phyloP scores from a whole-genome alignment of 768 basidiomycete species.

The Floccularia luteovirens region DNA sequence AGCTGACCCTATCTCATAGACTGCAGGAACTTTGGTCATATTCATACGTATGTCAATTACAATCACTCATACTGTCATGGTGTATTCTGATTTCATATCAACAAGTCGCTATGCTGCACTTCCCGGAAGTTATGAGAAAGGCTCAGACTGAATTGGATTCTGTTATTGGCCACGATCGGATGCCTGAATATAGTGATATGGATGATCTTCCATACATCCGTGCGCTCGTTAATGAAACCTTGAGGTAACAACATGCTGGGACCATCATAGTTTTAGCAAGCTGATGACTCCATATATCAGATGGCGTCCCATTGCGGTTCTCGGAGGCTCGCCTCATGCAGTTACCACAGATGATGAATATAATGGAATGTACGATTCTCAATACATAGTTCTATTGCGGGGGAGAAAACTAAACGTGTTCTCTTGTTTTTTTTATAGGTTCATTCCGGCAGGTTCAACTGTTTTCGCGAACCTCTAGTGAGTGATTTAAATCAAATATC shows the following conservation, averaged over 20 bases:
- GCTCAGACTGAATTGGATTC: constrained; percentile 32
- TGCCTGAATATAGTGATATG: constrained; percentile 28
- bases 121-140: constrained; percentile 26
- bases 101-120: constrained; percentile 29
- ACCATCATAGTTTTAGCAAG: background rate
- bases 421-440: constrained; percentile 11
- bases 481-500: constrained; percentile 4
- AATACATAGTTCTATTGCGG: background rate
- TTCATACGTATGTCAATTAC: constrained; percentile 23
- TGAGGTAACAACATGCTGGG: constrained; percentile 14
- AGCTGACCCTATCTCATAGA: constrained; percentile 11
- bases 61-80: too few species aligned
- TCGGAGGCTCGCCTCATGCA: constrained; percentile 28
- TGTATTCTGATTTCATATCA: constrained; percentile 3
- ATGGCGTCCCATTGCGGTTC: constrained; percentile 25
- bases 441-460: constrained; percentile 27
- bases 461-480: constrained; percentile 26
- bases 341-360: constrained; percentile 28
- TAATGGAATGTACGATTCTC: constrained; percentile 20
- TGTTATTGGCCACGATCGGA: constrained; percentile 24
- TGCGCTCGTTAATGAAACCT: constrained; percentile 30
- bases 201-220: constrained; percentile 25
- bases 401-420: background rate
- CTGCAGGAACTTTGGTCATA: constrained; percentile 19
- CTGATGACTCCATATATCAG: constrained; percentile 8